Conservation (phyloP, 169 alveolate species). For the Plasmodium sp. region DNA sequence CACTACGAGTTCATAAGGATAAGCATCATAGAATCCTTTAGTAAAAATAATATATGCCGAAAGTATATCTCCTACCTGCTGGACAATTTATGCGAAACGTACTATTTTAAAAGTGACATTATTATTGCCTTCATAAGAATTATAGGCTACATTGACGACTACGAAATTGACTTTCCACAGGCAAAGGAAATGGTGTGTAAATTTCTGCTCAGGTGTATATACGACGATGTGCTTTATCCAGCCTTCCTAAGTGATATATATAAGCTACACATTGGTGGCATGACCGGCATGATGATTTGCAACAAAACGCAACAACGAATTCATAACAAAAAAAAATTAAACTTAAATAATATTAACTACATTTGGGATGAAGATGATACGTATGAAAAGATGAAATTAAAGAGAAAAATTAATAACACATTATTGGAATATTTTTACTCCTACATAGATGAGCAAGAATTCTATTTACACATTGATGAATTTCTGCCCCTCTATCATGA, state of each 20-base stretch:
- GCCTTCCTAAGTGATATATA: constrained; percentile 70
- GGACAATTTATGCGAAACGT: constrained; percentile 50
- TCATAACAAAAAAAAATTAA: constrained; percentile 34
- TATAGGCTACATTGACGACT: constrained; percentile 72
- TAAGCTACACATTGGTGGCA: constrained; percentile 67
- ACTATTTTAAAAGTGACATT: constrained; percentile 44
- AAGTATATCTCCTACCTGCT: constrained; percentile 46
- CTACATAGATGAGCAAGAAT: constrained; percentile 64
- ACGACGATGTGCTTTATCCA: constrained; percentile 69
- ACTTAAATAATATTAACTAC: constrained; percentile 36
- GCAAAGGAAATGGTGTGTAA: constrained; percentile 70
- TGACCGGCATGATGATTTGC: constrained; percentile 73
- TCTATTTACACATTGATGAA: constrained; percentile 51
- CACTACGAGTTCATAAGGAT: constrained; percentile 71
- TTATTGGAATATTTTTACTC: constrained; percentile 66
- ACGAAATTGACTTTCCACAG: constrained; percentile 72
- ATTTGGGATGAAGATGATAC: constrained; percentile 77
- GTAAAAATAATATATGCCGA: constrained; percentile 71
- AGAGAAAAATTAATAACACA: constrained; percentile 66
- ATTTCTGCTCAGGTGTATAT: constrained; percentile 59
- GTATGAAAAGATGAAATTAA: constrained; percentile 72
- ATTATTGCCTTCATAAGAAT: constrained; percentile 66
- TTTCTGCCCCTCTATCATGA: constrained; percentile 68
- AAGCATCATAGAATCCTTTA: constrained; percentile 68
- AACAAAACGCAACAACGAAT: constrained; percentile 72